Evolutionary conservation across 106 monocot species (phyloP).

Genomic region (Xerophyta viscosa): DNA sequence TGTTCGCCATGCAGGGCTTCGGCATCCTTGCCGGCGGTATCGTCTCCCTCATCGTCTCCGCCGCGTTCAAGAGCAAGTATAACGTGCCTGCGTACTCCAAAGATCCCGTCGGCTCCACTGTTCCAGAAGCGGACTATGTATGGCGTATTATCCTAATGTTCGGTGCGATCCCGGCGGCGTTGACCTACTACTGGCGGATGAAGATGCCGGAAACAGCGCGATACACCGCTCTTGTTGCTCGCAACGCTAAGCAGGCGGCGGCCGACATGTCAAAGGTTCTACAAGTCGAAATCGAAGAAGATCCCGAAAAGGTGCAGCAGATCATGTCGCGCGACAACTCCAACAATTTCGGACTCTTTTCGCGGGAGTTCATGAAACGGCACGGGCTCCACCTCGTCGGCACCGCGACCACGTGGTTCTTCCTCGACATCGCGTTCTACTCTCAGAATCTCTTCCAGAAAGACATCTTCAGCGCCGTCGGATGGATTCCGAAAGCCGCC

Average conservation of each 20-base stretch:
- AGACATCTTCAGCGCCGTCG: conserved; percentile 45
- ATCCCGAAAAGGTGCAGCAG: neutral
- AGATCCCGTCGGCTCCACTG: conserved; percentile 16
- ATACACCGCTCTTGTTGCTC: conserved; percentile 33
- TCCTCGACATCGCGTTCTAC: conserved; percentile 61
- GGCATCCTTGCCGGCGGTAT: conserved; percentile 44
- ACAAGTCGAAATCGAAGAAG: conserved; percentile 23
- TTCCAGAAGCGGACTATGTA: conserved; percentile 19
- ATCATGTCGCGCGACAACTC: neutral
- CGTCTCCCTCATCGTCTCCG: conserved; percentile 25
- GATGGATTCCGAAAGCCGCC: conserved; percentile 47
- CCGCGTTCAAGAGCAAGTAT: conserved; percentile 21
- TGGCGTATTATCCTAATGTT: conserved; percentile 46
- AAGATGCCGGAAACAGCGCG: conserved; percentile 43
- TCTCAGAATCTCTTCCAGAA: conserved; percentile 60
- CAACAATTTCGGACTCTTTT: conserved; percentile 22
- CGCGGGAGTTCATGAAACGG: conserved; percentile 12
- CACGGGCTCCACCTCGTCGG: conserved; percentile 47
- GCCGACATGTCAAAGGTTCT: conserved; percentile 37
- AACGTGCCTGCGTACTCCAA: conserved; percentile 11
- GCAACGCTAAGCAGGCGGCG: conserved; percentile 26
- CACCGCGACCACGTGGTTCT: conserved; percentile 39
- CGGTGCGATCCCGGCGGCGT: conserved; percentile 25
- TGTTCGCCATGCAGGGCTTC: conserved; percentile 63
- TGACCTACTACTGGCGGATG: conserved; percentile 41